These are phyloP conservation scores for Daldinia decipiens DNA, from an alignment of 495 filamentous ascomycete genomes.

Conservation along the genomic window DNA sequence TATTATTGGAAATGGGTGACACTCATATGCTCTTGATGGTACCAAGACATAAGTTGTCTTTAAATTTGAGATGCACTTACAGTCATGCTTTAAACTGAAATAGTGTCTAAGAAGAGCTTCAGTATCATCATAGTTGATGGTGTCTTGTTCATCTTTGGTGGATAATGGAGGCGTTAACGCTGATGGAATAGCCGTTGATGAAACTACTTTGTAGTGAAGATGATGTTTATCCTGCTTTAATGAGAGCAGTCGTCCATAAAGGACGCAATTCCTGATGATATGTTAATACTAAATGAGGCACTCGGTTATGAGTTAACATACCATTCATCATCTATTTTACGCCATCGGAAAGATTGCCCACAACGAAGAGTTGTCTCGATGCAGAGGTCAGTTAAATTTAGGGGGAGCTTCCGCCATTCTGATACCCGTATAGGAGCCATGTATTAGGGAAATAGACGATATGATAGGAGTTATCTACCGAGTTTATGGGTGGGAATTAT, in stretches of 20 bases:
- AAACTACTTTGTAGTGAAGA: constrained; percentile 83
- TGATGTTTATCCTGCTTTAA: constrained; percentile 81
- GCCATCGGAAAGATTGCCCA: constrained; percentile 95
- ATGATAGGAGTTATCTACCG: neutral
- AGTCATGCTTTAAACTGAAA: constrained; percentile 79
- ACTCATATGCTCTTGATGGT: neutral
- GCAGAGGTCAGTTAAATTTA: constrained; percentile 83
- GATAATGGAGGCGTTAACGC: constrained; percentile 38
- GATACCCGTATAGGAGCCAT: constrained; percentile 54
- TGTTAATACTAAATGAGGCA: constrained; percentile 24
- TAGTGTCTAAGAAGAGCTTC: constrained; percentile 77
- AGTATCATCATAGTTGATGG: constrained; percentile 68
- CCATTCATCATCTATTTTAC: constrained; percentile 86
- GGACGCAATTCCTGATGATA: constrained; percentile 73
- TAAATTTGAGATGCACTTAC: constrained; percentile 14
- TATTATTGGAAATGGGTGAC: neutral
- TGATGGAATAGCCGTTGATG: constrained; percentile 52
- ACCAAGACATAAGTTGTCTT: neutral
- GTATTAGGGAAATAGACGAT: neutral
- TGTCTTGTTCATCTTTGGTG: constrained; percentile 26
- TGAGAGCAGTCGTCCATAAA: constrained; percentile 84
- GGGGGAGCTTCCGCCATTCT: constrained; percentile 83
- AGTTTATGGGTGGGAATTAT: neutral
- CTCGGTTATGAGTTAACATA: constrained; percentile 35
- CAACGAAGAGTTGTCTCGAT: constrained; percentile 91